phyloP scores from a whole-genome alignment of 495 filamentous ascomycete species.

The Talaromyces trachyspermus region DNA sequence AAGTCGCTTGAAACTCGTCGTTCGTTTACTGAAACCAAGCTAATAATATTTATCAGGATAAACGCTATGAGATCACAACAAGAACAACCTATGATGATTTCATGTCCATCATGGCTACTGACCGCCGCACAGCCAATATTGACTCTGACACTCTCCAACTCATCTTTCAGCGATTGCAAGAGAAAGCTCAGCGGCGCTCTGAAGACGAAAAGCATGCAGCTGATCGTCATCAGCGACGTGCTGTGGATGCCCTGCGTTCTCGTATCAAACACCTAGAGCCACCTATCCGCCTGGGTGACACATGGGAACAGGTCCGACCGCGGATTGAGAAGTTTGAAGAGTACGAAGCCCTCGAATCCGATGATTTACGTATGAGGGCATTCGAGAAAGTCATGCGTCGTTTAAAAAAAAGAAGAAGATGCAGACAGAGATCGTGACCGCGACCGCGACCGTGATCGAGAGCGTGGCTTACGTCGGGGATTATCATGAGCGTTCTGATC shows the following conservation, averaged over 20 bases:
- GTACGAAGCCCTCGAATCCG: constrained; percentile 71
- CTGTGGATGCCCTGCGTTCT: constrained; percentile 77
- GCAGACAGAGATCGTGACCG: constrained; percentile 61
- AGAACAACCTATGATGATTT: constrained; percentile 88
- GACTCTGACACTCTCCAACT: constrained; percentile 64
- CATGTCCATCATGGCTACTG: constrained; percentile 62
- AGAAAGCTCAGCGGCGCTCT: constrained; percentile 63
- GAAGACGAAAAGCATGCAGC: constrained; percentile 80
- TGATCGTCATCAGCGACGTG: constrained; percentile 79
- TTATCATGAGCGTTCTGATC: constrained; percentile 37
- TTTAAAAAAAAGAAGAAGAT: constrained; percentile 84
- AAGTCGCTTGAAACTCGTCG: constrained; percentile 24
- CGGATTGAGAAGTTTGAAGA: constrained; percentile 75
- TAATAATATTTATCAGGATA: constrained; percentile 50
- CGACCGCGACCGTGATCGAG: constrained; percentile 44
- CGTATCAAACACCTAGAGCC: constrained; percentile 88
- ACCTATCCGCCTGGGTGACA: constrained; percentile 66
- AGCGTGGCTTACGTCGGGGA: constrained; percentile 35
- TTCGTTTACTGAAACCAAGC: not conserved
- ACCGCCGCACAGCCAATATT: constrained; percentile 79
- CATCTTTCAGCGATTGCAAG: constrained; percentile 81
- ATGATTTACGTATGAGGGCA: constrained; percentile 71
- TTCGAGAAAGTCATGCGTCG: constrained; percentile 93
- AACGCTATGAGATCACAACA: constrained; percentile 79
- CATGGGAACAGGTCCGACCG: constrained; percentile 75